Conservation (phyloP, 192 early-diverging fungal genomes). For the Coemansia sp. region DNA sequence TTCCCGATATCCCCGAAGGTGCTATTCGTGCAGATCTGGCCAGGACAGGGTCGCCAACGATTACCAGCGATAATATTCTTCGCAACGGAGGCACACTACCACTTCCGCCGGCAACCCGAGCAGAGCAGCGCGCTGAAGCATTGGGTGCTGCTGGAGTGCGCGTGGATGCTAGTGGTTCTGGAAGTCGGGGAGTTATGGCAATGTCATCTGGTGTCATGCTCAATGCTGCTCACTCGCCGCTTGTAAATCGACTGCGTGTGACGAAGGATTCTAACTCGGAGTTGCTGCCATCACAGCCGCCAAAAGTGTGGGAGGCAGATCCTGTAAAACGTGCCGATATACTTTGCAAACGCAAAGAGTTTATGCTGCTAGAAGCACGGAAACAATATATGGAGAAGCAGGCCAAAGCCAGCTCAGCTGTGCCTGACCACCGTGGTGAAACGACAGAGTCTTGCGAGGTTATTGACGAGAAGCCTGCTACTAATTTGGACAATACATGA, state of each 20-base stretch:
- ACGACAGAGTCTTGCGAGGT: not conserved
- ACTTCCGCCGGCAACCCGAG: slow-evolving; percentile 25
- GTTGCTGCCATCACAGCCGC: slow-evolving; percentile 27
- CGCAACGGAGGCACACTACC: slow-evolving; percentile 55
- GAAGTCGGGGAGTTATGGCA: not conserved
- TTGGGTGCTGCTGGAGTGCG: not conserved
- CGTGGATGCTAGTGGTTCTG: not conserved
- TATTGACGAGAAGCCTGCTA: too few species aligned
- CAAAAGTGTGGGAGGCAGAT: slow-evolving; percentile 46
- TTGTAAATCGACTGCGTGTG: slow-evolving; percentile 33
- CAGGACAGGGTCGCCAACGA: slow-evolving; percentile 77
- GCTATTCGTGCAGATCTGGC: slow-evolving; percentile 73
- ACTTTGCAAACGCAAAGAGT: slow-evolving; percentile 44
- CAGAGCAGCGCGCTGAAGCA: slow-evolving; percentile 23
- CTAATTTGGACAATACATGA: not conserved
- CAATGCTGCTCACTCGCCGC: slow-evolving; percentile 40
- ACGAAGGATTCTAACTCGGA: slow-evolving; percentile 19
- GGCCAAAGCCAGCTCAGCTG: not conserved
- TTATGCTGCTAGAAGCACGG: slow-evolving; percentile 49
- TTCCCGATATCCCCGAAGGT: slow-evolving; percentile 72
- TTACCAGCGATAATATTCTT: slow-evolving; percentile 78
- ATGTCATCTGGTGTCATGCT: slow-evolving; percentile 27
- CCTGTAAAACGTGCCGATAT: slow-evolving; percentile 32
- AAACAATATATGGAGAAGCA: slow-evolving; percentile 43
- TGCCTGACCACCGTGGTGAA: not conserved